Conservation (phyloP, 371 early-diverging fungal species). For the Mortierella sp. region DNA sequence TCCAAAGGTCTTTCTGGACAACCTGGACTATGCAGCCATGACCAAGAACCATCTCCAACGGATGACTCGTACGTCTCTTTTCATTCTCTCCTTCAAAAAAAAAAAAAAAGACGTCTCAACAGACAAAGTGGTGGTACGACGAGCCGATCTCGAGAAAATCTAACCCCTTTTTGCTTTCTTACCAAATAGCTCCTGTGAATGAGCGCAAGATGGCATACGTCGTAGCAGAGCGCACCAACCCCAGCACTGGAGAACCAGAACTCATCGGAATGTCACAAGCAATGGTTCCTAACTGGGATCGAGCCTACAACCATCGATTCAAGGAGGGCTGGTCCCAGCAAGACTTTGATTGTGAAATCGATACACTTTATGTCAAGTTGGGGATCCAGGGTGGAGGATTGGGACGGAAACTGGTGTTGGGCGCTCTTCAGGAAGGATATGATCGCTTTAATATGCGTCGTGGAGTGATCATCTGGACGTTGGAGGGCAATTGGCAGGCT, state of each 20-base stretch:
- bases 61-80: slow-evolving; percentile 34
- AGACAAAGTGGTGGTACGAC: neutral
- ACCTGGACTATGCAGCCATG: slow-evolving; percentile 24
- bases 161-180: neutral
- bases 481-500: slow-evolving; percentile 25
- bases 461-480: slow-evolving; percentile 46
- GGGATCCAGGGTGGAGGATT: slow-evolving; percentile 47
- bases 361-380: slow-evolving; percentile 47
- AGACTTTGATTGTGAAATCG: slow-evolving; percentile 45
- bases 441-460: slow-evolving; percentile 42
- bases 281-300: slow-evolving; percentile 39
- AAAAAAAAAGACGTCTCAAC: neutral
- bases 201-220: slow-evolving; percentile 38
- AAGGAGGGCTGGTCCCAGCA: slow-evolving; percentile 32
- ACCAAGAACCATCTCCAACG: slow-evolving; percentile 22
- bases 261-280: slow-evolving; percentile 45
- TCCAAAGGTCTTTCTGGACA: slow-evolving; percentile 22
- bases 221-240: slow-evolving; percentile 27
- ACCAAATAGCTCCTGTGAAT: slow-evolving; percentile 30
- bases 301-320: slow-evolving; percentile 40
- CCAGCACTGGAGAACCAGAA: slow-evolving; percentile 18
- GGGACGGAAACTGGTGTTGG: slow-evolving; percentile 40
- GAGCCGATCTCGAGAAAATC: neutral
- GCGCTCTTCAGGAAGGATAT: slow-evolving; percentile 35
- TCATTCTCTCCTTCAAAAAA: neutral